A percentile compares a stretch with the other conserved stretches of the same genome.
These are phyloP conservation scores for Pharnaceum exiguum DNA, from an alignment of 148 eudicot species.

Conservation along the genomic window DNA sequence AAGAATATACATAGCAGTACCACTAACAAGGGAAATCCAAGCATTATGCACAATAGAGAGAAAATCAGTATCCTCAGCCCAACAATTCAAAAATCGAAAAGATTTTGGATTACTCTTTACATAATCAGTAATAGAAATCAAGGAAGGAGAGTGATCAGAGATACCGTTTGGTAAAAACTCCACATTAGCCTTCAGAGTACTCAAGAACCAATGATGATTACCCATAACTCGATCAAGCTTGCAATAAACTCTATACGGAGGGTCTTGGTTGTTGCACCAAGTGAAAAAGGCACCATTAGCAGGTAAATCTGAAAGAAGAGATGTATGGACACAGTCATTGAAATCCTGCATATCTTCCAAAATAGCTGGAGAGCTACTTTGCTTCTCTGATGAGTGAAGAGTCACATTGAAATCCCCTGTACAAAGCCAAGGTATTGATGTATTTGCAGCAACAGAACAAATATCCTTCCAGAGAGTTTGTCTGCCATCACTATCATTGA, in stretches of 20 bases:
- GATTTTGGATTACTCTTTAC: background rate
- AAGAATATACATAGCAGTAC: background rate
- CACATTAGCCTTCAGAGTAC: background rate
- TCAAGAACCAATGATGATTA: background rate
- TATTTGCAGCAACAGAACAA: background rate
- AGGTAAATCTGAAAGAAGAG: background rate
- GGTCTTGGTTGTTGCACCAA: too few species aligned
- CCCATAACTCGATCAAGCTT: background rate
- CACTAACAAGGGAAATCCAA: background rate
- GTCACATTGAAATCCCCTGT: background rate
- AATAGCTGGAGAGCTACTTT: background rate
- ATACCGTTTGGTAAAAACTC: background rate
- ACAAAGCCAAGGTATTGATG: background rate
- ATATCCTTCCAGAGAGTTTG: background rate
- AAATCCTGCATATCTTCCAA: background rate
- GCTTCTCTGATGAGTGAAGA: background rate
- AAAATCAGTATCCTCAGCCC: background rate
- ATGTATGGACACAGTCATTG: background rate
- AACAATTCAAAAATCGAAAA: background rate
- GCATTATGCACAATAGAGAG: background rate
- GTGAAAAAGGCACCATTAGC: too few species aligned
- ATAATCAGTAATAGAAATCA: background rate
- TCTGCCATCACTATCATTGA: background rate
- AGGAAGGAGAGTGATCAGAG: background rate
- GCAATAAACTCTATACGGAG: background rate